Base-by-base conservation (phyloP, 805 yeast species). In the Candida gorgasii region DNA sequence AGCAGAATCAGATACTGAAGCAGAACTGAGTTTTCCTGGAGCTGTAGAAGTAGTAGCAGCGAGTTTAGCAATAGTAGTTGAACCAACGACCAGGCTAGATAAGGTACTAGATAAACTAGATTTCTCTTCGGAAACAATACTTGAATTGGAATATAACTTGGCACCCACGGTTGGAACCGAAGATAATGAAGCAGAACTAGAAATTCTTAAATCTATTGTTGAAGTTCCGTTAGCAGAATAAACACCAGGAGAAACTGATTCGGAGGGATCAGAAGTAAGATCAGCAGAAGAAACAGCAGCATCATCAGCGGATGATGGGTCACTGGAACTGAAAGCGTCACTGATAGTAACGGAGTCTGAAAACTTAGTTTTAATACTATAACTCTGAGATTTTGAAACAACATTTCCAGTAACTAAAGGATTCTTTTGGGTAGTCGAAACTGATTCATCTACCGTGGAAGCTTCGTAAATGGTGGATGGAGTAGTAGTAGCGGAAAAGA, bases 361-460 rank as follows among this genome's bases (percentile, higher is more conserved):
- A 16, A 36, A 26, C 14, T 47, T 42, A n/a, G 39, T 38, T 18
- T 35, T 40, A 24, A 49, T 32, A 2, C 61, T 54, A 2, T 44
- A 47, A 9, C 63, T 51, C 9, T 42, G 44, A 2, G 60, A 34
- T 40, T 54, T 47, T 3, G 64, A 40, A 9, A 61, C 58, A 7
- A 51, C 59, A 24, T 58, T 32, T 12, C 56, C 50, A 5, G 68
- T 55, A 29, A 55, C 44, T 48, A 68, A 54, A 15, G 73, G 73
- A 40, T 66, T 48, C 22, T 41, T 39, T 22, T 43, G 30, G 3
- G 66, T 61, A 6, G 49, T 44, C 8, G 61, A 39, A 23, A 60
- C 39, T 17, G 63, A 40, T 40, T 48, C 54, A 15, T 40, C 36
- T 2, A 54, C 33, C 17, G 61, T 54, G 12, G 52, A 24, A 13